Percentiles rank a stretch among this genome's conserved stretches.
These are phyloP conservation scores for Mucor saturninus DNA, from an alignment of 371 early-diverging fungal genomes.

Conservation along the genomic window DNA sequence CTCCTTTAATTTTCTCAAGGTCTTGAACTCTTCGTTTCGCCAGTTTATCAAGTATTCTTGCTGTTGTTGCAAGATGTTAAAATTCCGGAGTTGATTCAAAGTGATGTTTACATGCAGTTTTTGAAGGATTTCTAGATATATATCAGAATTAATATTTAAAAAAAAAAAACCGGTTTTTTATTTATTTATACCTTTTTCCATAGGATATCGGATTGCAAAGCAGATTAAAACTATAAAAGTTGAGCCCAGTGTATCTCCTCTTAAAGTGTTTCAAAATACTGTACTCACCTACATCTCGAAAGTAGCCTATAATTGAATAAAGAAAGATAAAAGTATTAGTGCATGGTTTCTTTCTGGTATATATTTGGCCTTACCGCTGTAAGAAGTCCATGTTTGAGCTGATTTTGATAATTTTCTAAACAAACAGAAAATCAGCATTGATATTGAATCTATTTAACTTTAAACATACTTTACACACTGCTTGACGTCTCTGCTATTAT, in stretches of 20 bases:
- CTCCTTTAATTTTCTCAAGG: conserved; percentile 7
- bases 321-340: background rate
- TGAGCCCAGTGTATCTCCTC: background rate
- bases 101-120: conserved; percentile 22
- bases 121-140: conserved; percentile 23
- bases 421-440: background rate
- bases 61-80: conserved; percentile 20
- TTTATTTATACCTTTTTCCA: conserved; percentile 26
- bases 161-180: too few relatives aligned
- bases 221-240: conserved; percentile 25
- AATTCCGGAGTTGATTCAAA: conserved; percentile 26
- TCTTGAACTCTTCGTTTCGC: conserved; percentile 26
- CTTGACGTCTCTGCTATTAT: background rate
- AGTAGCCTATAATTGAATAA: conserved; percentile 20
- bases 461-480: conserved; percentile 18
- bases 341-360: background rate
- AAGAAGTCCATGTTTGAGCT: conserved; percentile 33
- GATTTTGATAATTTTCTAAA: conserved; percentile 22
- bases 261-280: background rate
- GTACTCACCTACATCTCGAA: conserved; percentile 31
- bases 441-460: too few relatives aligned
- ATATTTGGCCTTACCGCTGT: conserved; percentile 28
- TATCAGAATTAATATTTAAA: background rate
- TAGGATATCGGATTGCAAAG: conserved; percentile 30
- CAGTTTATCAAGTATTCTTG: conserved; percentile 22